Base-by-base conservation (phyloP, 192 early-diverging fungal species). In the Coemansia aciculifera region DNA sequence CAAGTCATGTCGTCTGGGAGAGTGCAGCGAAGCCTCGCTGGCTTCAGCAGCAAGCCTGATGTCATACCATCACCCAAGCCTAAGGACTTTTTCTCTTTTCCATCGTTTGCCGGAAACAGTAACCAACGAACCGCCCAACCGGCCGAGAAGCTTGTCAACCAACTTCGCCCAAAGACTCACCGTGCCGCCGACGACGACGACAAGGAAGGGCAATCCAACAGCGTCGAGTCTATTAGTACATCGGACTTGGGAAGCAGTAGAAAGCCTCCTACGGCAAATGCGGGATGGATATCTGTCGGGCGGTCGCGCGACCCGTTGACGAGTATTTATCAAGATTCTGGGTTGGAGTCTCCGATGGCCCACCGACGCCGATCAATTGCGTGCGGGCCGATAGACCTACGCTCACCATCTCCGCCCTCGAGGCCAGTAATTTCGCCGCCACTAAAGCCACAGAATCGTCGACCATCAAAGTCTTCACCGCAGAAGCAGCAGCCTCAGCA, bases 401-500 rank as follows among this genome's bases (percentile, higher is more conserved):
- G 59, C 36, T 60, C 59, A 36, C 59, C 59, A 38, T 60, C 59
- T 36, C 59, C 32, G 19, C 59, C 32, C 37, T n/a, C 13, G 34
- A n/a, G 31, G 56, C 36, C 36, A 23, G 36, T 19, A 23, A 38
- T 38, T 10, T 63, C 62, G 21, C 62, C 62, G 62, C 40, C 40
- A n/a, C 42, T 38, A 23, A 63, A 63, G 62, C 62, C 38, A n/a
- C 62, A 46, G 6, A 12, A 5, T 8, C 62, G 40, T 15, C 37
- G 34, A 4, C 59, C 2, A 21, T 21, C 59, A 36, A 63, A 46
- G 62, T 10, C 32, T 24, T 31, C 40, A 11, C 29, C 23, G 5
- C 40, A 43, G 34, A 44, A 38, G 17, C 54, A 60, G 17, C 54
- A 60, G 17, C 56, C 72, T 8, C 67, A 59, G 63, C 48, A 54